Evolutionary conservation across 1,284 basidiomycete genomes (phyloP).

Genomic region (Mycosarcoma maydis): DNA sequence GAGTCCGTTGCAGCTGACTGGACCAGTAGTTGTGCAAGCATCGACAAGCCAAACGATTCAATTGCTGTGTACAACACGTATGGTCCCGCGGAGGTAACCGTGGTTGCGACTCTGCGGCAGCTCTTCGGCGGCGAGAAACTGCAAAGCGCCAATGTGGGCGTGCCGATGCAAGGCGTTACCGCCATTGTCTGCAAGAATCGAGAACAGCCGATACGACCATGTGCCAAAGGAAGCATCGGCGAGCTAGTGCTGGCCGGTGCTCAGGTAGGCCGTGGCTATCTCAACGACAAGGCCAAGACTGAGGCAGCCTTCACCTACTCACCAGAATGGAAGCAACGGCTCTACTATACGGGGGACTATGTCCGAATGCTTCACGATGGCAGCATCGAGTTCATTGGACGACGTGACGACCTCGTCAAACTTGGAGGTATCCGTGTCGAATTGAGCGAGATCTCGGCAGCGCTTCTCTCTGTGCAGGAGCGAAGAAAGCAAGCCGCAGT

Average conservation of each 20-base stretch:
- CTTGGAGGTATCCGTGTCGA: constrained; percentile 62
- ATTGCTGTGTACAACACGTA: constrained; percentile 33
- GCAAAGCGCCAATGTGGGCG: constrained; percentile 56
- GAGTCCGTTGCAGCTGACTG: constrained; percentile 55
- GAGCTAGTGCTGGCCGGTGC: constrained; percentile 44
- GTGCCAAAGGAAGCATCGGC: constrained; percentile 51
- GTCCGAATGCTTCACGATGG: constrained; percentile 52
- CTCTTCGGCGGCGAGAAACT: constrained; percentile 24
- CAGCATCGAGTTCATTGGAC: constrained; percentile 58
- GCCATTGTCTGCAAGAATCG: constrained; percentile 42
- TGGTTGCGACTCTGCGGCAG: constrained; percentile 26
- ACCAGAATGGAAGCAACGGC: constrained; percentile 1
- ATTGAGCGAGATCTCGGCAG: constrained; percentile 48
- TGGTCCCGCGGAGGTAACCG: constrained; percentile 37
- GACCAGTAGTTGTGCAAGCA: constrained; percentile 28
- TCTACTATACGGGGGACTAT: constrained; percentile 45
- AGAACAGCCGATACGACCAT: constrained; percentile 6
- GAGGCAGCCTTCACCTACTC: constrained; percentile 5
- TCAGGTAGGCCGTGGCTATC: constrained; percentile 27
- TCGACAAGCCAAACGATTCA: not conserved
- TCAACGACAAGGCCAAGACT: constrained; percentile 18
- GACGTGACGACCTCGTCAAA: constrained; percentile 61
- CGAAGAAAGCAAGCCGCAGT: not conserved
- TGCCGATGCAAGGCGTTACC: constrained; percentile 45
- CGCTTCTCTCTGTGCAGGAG: constrained; percentile 1